Conservation (phyloP, 352 stramenopile genomes). For the Globisporangium heterothallicum region DNA sequence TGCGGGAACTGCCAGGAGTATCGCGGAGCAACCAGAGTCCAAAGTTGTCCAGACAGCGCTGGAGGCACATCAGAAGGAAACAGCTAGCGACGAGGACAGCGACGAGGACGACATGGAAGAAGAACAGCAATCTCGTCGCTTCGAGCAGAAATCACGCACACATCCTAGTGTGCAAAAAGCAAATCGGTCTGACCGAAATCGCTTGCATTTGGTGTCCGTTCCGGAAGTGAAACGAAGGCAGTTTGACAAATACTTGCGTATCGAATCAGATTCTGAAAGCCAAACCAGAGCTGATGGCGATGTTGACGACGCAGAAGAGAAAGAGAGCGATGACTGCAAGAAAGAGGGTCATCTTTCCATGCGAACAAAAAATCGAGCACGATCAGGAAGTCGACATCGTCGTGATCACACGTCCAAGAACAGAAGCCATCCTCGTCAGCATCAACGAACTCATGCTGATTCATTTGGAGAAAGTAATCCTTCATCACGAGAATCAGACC, state of each 20-base stretch:
- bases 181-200: neutral
- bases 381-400: no score
- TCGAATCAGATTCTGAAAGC: conserved; percentile 7
- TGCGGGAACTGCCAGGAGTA: conserved; percentile 13
- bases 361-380: neutral
- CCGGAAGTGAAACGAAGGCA: conserved; percentile 5
- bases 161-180: neutral
- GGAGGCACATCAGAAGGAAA: no score
- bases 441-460: no score
- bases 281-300: neutral
- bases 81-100: neutral
- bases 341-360: no score
- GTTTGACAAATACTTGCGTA: conserved; percentile 11
- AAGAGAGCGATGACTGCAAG: neutral
- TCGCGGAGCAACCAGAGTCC: conserved; percentile 12
- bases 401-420: no score
- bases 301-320: neutral
- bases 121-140: no score
- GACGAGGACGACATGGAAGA: no score
- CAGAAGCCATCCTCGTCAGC: neutral
- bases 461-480: neutral
- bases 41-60: neutral
- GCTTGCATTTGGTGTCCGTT: neutral
- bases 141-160: no score
- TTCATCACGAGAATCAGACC: neutral